Evolutionary conservation across 768 basidiomycete genomes (phyloP), one percentile per base, ranked within the genome.

Genomic region (Pholiota molesta): DNA sequence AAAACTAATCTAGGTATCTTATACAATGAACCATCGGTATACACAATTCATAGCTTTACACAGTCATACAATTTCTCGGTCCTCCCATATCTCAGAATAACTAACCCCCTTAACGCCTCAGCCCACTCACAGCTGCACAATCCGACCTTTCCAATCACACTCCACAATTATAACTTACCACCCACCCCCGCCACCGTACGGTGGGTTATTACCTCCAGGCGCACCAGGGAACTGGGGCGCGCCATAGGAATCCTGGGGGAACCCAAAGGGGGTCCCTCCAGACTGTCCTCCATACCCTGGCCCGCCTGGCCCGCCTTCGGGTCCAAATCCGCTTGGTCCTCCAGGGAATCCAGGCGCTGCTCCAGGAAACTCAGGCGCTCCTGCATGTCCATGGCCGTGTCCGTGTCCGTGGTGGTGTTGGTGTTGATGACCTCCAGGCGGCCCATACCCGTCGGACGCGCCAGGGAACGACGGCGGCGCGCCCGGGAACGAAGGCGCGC

Each of bases 221-320:
- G 66, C 62, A 33, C 73, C 73, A 64, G 76, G 77, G 53, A 75
- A 74, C 55, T 67, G 67, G 0, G 73, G 73, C 6, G 66, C 68
- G 11, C 49, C 57, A 51, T 68, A 69, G 9, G 72, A 70, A 55
- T 75, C 74, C 5, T 73, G 75, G 29, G 81, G 81, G 71, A 81
- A 81, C 10, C 68, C 70, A 42, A 63, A 69, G 51, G 75, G 75
- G 0, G 72, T 67, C 23, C 70, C 70, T 28, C 69, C 74, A 62
- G 68, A 68, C 5, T 66, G 61, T 19, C 62, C 64, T 29, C 66
- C 62, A 63, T 62, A 70, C 62, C 74, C 75, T 17, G 68, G 68
- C 44, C 72, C 72, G 11, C 72, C 72, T 17, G 73, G 72, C 44
- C 72, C 74, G 29, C 72, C 55, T 64, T 60, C 62, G 52, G 55